Conservation (phyloP, 2,329 filamentous ascomycete species). For the Bretziella fagacearum region DNA sequence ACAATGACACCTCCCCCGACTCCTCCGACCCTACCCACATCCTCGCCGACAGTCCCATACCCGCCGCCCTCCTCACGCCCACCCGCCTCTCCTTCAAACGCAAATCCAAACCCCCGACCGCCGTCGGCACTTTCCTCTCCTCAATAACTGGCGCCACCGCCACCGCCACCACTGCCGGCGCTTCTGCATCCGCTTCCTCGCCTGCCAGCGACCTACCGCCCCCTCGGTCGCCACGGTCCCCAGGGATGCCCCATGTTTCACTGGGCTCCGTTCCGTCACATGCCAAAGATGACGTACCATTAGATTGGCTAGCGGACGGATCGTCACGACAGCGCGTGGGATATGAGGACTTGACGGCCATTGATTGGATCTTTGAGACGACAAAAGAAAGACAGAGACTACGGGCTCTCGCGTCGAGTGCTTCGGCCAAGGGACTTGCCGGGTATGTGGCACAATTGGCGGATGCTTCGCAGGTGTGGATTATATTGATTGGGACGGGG, state of each 20-base stretch:
- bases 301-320: slow-evolving; percentile 55
- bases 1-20: slow-evolving; percentile 24
- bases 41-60: slow-evolving; percentile 20
- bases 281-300: slow-evolving; percentile 31
- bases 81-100: not conserved
- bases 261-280: slow-evolving; percentile 4
- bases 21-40: slow-evolving; percentile 14
- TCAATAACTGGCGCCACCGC: slow-evolving; percentile 26
- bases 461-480: slow-evolving; percentile 83
- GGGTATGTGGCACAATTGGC: slow-evolving; percentile 57
- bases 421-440: slow-evolving; percentile 38
- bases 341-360: slow-evolving; percentile 91
- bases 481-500: slow-evolving; percentile 72
- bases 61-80: not conserved
- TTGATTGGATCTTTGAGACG: slow-evolving; percentile 99
- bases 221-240: not conserved
- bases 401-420: slow-evolving; percentile 53
- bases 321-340: slow-evolving; percentile 49
- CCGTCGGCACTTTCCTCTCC: slow-evolving; percentile 32
- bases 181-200: not conserved
- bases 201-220: not conserved
- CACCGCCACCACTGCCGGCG: not conserved
- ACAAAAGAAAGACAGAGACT: slow-evolving; percentile 85
- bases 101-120: slow-evolving; percentile 18
- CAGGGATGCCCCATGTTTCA: not conserved